These are phyloP conservation scores for Gonium pectorale DNA, from an alignment of 139 green algal species.

Conservation along the genomic window DNA sequence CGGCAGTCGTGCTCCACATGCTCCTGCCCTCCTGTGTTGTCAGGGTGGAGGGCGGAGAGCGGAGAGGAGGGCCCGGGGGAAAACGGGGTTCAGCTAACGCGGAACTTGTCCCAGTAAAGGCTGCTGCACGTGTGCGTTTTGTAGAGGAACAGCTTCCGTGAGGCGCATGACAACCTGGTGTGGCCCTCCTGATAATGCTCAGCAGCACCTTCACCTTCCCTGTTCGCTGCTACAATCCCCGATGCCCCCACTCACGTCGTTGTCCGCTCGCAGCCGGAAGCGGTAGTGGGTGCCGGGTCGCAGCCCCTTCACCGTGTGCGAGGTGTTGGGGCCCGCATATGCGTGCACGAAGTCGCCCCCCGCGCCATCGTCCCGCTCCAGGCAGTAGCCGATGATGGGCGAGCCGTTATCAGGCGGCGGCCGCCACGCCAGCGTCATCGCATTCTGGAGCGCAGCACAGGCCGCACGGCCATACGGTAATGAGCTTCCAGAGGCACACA, in stretches of 20 bases:
- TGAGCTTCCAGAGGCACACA: no score
- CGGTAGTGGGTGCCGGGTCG: conserved; percentile 68
- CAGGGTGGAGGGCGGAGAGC: no score
- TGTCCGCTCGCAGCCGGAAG: conserved; percentile 79
- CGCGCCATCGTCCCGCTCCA: conserved; percentile 77
- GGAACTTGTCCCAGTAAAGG: no score
- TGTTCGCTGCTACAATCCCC: no score
- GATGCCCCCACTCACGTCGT: conserved; percentile 60
- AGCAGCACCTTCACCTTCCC: no score
- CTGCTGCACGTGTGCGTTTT: no score
- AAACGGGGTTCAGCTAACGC: no score
- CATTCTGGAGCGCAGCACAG: conserved; percentile 55
- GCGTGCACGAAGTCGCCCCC: conserved; percentile 58
- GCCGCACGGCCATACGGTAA: no score
- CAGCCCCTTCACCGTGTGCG: conserved; percentile 45
- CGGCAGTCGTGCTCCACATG: conserved; percentile 45
- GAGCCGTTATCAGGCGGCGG: conserved; percentile 66
- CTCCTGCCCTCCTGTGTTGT: conserved; percentile 63
- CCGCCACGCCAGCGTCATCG: conserved; percentile 58
- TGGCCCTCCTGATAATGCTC: no score
- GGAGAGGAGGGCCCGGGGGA: no score
- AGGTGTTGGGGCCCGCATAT: conserved; percentile 51
- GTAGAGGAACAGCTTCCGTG: no score
- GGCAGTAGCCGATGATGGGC: conserved; percentile 65
- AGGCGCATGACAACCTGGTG: no score